Base-by-base conservation (phyloP, 106 monocot species). In the Xerophyta viscosa region DNA sequence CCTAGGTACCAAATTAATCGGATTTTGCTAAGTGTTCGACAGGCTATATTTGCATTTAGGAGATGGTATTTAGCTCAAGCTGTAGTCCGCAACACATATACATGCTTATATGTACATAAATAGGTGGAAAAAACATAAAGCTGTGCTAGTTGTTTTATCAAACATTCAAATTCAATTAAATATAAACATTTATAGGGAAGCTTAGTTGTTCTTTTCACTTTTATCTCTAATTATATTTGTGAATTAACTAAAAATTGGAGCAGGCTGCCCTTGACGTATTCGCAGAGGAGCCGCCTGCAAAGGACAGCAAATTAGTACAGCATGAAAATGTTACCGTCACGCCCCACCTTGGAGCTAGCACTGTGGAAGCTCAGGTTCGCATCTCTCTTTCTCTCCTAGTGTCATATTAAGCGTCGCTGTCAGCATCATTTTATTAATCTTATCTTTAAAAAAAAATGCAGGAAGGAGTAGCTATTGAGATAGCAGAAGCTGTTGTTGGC, bases 241-340 rank as follows among this genome's bases (percentile, higher is more conserved):
- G 2, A 14, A 1, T 20, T 18, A 46, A 46, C 46, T 46, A 18
- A 19, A 7, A 42, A 28, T 8, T 66, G 29, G 29, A 54, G 39
- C 67, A 91, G 91, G 91, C 91, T 11, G 91, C 91, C 30, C 85
- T 91, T 46, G 91, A 91, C 72, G 91, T 91, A 20, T 91, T 91
- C 66, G 67, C 74, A 13, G 77, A 60, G 37, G 91, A 91, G 57
- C 91, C 91, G 0, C 91, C 91, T 28, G 15, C 74, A 26, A 69
- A 51, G 49, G 91, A 78, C 10, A 72, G 62, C 72, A 85, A 69
- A 52, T 49, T 91, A 37, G 85, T 91, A 57, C 81, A 78, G 64
- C 91, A 91, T 70, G 71, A 81, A 37, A 74, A 74, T 60, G 91
- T 91, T 15, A 91, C 64, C 24, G 85, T 78, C 27, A 91, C 91